Evolutionary conservation across 129 eudicot genomes (phyloP), one percentile per base, ranked within the genome.

Genomic region (Scalesia atractyloides): DNA sequence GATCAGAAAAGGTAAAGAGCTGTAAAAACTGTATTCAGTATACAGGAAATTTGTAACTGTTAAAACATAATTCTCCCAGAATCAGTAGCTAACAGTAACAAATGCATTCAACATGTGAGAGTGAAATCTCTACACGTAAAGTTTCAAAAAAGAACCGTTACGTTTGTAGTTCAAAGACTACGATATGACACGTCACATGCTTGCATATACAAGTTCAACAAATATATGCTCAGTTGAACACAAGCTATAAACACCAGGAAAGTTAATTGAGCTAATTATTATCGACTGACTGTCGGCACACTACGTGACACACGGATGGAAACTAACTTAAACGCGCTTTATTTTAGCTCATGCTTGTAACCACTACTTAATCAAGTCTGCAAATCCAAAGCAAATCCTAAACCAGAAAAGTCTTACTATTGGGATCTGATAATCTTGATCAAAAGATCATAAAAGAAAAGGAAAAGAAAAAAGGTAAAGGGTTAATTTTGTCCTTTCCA

Each of bases 401-500:
- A 71, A 39, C 70, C 56, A 66, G 18, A 17, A 57, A 64, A 80
- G 69, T 69, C 50, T 34, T 60, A 64, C 5, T 11, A 16, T 5
- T 47, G 79, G 59, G 66, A 75, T 74, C 70, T 19, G 57, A 14
- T 16, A 49, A 56, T 24, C 48, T 44, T 37, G 51, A 72, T 44
- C 41, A 34, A 64, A 56, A 56, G 8, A 17, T 68, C 69, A 76
- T 3, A n/a, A 17, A 3, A 24, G 13, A 36, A 43, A 34, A 14
- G 17, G n/a, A 16, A 72, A 74, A 57, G 15, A 64, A 69, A 61
- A 81, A 37, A 46, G 64, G 75, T 54, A 26, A 26, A 9, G 54
- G 61, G 16, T 65, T 64, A 22, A 49, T 74, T 52, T 78, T 65
- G 86, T 81, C 83, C 66, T 82, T 74, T 53, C 50, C 73, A 74